Base-by-base conservation (phyloP, 768 basidiomycete genomes). In the Rhodotorula graminis region DNA sequence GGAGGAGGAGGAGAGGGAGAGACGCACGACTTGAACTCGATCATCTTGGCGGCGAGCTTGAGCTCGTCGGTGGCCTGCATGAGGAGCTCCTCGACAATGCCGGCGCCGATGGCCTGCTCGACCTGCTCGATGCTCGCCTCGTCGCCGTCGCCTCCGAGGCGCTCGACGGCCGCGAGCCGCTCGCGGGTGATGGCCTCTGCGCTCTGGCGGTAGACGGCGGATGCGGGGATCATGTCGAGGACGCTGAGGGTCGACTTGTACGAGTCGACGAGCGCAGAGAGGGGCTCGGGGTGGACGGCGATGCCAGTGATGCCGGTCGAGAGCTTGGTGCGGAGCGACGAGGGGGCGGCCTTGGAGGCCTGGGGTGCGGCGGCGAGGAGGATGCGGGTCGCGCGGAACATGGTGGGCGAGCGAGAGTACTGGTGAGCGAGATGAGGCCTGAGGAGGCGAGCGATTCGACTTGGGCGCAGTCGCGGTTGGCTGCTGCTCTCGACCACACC, bases 11-110 rank as follows among this genome's bases (percentile, higher is more conserved):
- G 14, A 14, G 60, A 27, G n/a, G n/a, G 18, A 23, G 11, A 19
- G 37, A 37, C 93, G 81, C 81, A 97, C 94, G 90, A 87, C 83
- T 94, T 95, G 93, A 92, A 98, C 79, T 93, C 89, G n/a, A 89
- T 79, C 89, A 89, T 80, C 89, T 90, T 90, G 46, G 83, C 83
- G 10, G 85, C 90, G 52, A 97, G 84, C 67, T 83, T 84, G 67
- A 92, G 83, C 81, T 98, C 94, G 79, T 90, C 90, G 76, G 87
- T 82, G 19, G 93, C 94, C 81, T 91, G 87, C 76, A 87, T 85
- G 77, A 98, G 78, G 47, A 90, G 86, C 81, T 92, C 85, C 83
- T 98, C 94, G 56, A 96, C 90, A 77, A 91, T 87, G 0, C 92
- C 91, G 80, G 91, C 91, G 62, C 88, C 86, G 53, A 97, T 80